These are phyloP conservation scores for Curvularia lunata DNA, from an alignment of 2,329 filamentous ascomycete genomes.

Conservation along the genomic window DNA sequence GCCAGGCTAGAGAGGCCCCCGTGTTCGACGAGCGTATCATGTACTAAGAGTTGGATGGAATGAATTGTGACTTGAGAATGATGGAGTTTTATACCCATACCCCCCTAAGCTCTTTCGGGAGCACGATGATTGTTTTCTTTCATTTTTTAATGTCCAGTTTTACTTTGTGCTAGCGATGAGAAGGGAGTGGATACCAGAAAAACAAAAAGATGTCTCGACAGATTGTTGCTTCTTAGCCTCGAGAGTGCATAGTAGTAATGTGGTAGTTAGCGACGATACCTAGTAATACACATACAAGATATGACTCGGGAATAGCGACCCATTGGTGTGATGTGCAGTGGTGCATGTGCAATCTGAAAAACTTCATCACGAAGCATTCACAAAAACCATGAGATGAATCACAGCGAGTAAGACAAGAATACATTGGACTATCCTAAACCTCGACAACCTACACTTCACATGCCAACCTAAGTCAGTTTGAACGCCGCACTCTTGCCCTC, in stretches of 20 bases:
- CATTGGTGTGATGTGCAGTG: background rate
- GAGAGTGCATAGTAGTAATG: background rate
- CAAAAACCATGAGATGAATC: background rate
- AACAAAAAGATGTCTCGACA: background rate
- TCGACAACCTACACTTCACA: background rate
- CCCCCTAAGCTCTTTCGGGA: background rate
- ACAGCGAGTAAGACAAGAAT: background rate
- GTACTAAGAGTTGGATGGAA: conserved; percentile 32
- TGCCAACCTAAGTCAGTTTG: conserved; percentile 7
- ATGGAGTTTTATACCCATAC: conserved; percentile 2
- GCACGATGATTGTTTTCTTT: background rate
- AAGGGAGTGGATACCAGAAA: background rate
- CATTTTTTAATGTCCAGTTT: background rate
- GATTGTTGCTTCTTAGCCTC: background rate
- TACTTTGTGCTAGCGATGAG: background rate
- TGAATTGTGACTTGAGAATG: background rate
- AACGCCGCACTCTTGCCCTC: conserved; percentile 38
- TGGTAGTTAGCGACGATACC: background rate
- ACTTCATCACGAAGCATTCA: background rate
- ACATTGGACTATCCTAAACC: background rate
- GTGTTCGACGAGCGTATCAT: conserved; percentile 49
- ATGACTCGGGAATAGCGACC: background rate
- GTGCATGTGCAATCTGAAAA: background rate
- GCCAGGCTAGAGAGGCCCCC: conserved; percentile 52
- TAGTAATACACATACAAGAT: background rate